Base-by-base conservation (phyloP, 1,139 yeast species). In the Yamadazyma diospyri region DNA sequence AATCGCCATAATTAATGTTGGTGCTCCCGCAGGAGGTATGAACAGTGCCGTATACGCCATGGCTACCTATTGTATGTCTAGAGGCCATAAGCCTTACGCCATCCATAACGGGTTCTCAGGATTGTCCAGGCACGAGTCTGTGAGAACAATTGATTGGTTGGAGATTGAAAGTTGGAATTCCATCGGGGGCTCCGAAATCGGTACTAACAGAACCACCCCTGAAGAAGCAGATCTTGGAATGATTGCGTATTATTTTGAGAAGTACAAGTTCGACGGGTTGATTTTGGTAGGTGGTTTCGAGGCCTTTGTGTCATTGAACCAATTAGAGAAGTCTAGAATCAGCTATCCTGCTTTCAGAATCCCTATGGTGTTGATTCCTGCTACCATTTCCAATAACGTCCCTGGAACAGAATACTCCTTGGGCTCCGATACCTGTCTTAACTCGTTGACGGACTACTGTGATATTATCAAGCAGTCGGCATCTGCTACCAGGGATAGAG, bases 371-470 rank as follows among this genome's bases (percentile, higher is more conserved):
- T 68, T 79, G 45, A 74, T 83, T 40, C 94, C 94, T 18, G 81
- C 97, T 12, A 92, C 97, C 6, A 84, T 92, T 43, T 86, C 96
- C n/a, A 92, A 92, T 60, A 92, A 92, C 51, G 97, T 92, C 33
- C 98, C 98, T 10, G 98, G 97, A 39, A 81, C 97, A 3, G 97
- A 92, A 61, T 88, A 87, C 60, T 87, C 96, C 1, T 66, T 92
- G 35, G 98, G 98, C 39, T 69, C 92, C 21, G 97, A 92, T 53
- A 92, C 98, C 6, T 89, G 97, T 65, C 69, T 92, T 63, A 92
- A 92, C 59, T 76, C 94, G 22, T 73, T 92, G 57, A 88, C 88
- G 53, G 75, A 81, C 38, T 92, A 92, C 66, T 89, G 97, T 69
- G 98, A 92, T 59, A 88, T 87, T 18, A 85, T 92, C 45, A 88